Base-by-base conservation (phyloP, 192 early-diverging fungal species). In the Lobosporangium transversale region DNA sequence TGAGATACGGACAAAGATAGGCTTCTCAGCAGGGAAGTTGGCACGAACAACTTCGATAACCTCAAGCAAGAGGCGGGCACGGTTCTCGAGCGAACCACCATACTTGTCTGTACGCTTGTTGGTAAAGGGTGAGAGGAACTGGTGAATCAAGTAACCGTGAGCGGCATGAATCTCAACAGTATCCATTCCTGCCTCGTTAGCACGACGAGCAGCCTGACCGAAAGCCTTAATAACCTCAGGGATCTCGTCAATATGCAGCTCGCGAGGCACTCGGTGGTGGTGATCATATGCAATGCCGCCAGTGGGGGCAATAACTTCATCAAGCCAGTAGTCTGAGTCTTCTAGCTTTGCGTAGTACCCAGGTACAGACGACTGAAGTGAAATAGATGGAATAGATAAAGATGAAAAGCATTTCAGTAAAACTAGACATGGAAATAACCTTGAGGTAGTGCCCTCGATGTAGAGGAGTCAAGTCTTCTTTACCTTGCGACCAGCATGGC, bases 101-200 rank as follows among this genome's bases (percentile, higher is more conserved):
- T 95, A 99, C 55, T 91, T 54, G 70, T 99, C 97, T 1, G 94
- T 95, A 56, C 97, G 90, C 30, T 87, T 57, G 81, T 99, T 98
- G 47, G 90, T 80, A 27, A 94, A 64, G 2, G 92, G 90, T 27
- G 90, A 92, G 20, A 96, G 62, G 73, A 97, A 97, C 66, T 90
- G 76, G 76, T 90, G 82, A 53, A 94, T 54, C 51, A 98, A 78
- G 80, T 96, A 98, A 17, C 97, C 97, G 78, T 98, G 94, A 7
- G 97, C 95, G 48, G 80, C 87, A 58, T 97, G 95, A 24, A 98
- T 79, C 79, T 98, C 97, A n/a, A 97, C 78, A 14, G 89, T 89
- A 56, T 96, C 94, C 69, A 95, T 91, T 1, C 93, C 94, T n/a
- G 95, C 95, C 56, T 87, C 81, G 52, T 85, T 68, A 1, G 96